Base-by-base conservation (phyloP, 176 grass and related monocot species). In the Tillandsia leiboldiana region DNA sequence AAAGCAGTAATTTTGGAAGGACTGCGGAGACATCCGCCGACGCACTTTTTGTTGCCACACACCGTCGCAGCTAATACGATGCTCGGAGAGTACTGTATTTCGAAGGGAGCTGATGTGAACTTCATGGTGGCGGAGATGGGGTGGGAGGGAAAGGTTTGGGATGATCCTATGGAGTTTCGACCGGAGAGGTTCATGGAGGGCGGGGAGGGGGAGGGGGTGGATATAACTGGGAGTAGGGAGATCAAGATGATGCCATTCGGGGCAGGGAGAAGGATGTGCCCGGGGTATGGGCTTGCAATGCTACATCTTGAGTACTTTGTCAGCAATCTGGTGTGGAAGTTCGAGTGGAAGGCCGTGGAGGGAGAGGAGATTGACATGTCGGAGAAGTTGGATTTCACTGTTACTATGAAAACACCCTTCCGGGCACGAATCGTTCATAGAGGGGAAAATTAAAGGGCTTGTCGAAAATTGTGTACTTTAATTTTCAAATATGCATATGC, bases 231-330 rank as follows among this genome's bases (percentile, higher is more conserved):
- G 11, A 89, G 80, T 24, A 72, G 67, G 65, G 80, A 86, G 78
- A 89, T 89, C 48, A 89, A 76, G 77, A 93, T 93, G 90, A 93
- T 89, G 77, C 83, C 90, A 1, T 93, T 93, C 10, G 86, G 90
- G 26, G 86, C 63, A 0, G 90, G 90, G n/a, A 59, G 90, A n/a
- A 47, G 90, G 48, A 78, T 85, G 70, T 93, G 90, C 72, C 90
- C 90, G 0, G 86, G 80, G 0, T 67, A 82, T 66, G 18, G 28
- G 12, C 12, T 82, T 11, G 87, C 78, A 8, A 69, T 85, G 12
- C 73, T 75, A 51, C 82, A 85, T 17, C 79, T 82, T 2, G 72
- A 90, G 79, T 90, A 70, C 72, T 90, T 90, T 20, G 67, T 85
- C 15, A 79, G 62, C 0, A 82, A 81, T 64, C 14, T 90, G 52